phyloP scores from a whole-genome alignment of 768 basidiomycete genomes.

The Pleurotus platypus region DNA sequence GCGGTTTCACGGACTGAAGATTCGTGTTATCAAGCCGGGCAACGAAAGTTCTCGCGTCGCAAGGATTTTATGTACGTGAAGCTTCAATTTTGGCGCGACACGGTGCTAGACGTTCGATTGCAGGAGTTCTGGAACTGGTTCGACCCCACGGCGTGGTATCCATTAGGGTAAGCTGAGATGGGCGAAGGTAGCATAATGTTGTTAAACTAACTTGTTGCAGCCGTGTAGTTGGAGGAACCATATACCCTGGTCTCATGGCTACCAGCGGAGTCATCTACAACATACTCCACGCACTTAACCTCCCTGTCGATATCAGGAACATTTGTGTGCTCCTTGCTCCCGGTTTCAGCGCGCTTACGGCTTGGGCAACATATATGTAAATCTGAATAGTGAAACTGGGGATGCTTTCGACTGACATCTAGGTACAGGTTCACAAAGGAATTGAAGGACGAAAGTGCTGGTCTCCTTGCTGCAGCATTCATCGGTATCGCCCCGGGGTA shows the following conservation, averaged over 20 bases:
- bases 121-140: conserved; percentile 99
- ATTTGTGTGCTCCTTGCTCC: conserved; percentile 96
- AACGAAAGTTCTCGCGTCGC: conserved; percentile 81
- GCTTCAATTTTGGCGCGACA: too few species aligned
- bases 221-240: conserved; percentile 96
- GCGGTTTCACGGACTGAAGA: conserved; percentile 11
- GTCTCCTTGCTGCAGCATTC: conserved; percentile 95
- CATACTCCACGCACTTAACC: conserved; percentile 78
- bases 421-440: conserved; percentile 81
- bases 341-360: conserved; percentile 94
- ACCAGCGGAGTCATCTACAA: conserved; percentile 98
- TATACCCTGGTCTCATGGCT: conserved; percentile 98
- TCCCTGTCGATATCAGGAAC: conserved; percentile 97
- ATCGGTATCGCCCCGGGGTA: conserved; percentile 98
- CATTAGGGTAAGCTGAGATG: conserved; percentile 49
- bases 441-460: conserved; percentile 92
- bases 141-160: conserved; percentile 99
- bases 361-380: conserved; percentile 94
- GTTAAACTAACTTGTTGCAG: conserved; percentile 22
- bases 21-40: conserved; percentile 64
- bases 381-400: conserved; percentile 18
- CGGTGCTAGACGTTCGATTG: not conserved
- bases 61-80: conserved; percentile 89
- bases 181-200: not conserved
- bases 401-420: not conserved